Evolutionary conservation across 768 basidiomycete species (phyloP), one percentile per base, ranked within the genome.

Genomic region (Tulasnella sp.): DNA sequence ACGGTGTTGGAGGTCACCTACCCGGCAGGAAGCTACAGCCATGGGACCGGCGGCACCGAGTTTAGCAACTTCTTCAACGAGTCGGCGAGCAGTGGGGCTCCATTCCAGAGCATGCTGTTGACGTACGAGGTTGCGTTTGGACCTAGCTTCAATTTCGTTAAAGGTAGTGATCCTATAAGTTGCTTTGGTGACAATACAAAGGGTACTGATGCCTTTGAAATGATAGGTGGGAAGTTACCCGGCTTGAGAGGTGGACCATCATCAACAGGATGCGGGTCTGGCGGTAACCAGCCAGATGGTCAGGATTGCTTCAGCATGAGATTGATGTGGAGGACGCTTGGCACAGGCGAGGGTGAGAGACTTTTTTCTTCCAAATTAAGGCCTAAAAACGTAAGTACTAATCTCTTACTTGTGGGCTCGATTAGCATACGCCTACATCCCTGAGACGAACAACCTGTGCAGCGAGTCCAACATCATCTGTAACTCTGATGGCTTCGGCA

Each of bases 391-490:
- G 19, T 24, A 30, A 3, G 38, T 4, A 22, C 34, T 21, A 12
- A 3, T 56, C 25, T 25, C 10, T 25, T 43, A 17, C 49, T 25
- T 52, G 38, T 43, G 34, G 41, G 17, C 29, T 8, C 24, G 49
- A 44, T 5, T 65, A 90, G 88, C 85, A 8, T 92, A 91, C 69
- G 84, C 85, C 9, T 92, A 93, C 66, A 80, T 90, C 49, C 83
- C 85, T 2, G 75, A 77, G 0, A 72, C 81, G 4, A 79, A 83
- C 66, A 59, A 70, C 38, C 66, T 91, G 9, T 90, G 86, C 66
- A 71, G 71, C 4, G 70, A 80, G 21, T 67, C 69, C 43, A 71
- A 75, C 45, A 74, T 89, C 51, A 75, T 71, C 27, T 71, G 70
- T 46, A 70, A 86, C 73, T 50, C 45, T 1, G 50, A 63, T 46